Evolutionary conservation across 441 rosid genomes (phyloP), one percentile per base, ranked within the genome.

Genomic region (Syzygium malaccense): DNA sequence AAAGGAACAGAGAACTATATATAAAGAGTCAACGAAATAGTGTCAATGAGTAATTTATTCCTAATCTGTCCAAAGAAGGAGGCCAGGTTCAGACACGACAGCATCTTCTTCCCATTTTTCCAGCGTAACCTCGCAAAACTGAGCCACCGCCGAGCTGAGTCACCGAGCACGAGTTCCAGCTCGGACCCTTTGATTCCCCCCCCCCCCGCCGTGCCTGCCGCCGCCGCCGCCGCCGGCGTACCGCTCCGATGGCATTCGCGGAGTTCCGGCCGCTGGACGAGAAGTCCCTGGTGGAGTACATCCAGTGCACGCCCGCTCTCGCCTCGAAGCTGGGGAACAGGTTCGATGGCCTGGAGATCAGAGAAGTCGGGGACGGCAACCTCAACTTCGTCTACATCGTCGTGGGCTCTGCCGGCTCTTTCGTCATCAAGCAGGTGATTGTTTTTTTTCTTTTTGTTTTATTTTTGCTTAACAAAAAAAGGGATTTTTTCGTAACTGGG

Each of bases 331-430:
- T 96, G 30, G 96, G 95, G 8, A 88, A 92, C 87, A 92, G 90
- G 84, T 92, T 78, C 89, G 96, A 95, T 20, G 95, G 94, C 88
- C 91, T 96, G 92, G 87, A 93, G 68, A 93, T 95, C 87, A 93
- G 93, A 89, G 99, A 96, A 93, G 99, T 96, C 62, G 99, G 99
- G 64, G 99, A 97, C 90, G 99, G 99, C 86, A 96, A 96, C 87
- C 96, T 96, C 87, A 97, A 96, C 88, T 97, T 95, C 90, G 99
- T 96, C 88, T 96, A 90, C 95, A 94, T 97, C 89, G 94, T 97
- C 45, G 86, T 88, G 45, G 93, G 93, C 85, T 85, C 95, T 28
- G 85, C 94, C 86, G 99, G 95, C 30, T 96, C 98, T 32, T 89
- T 97, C 62, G 97, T 97, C 90, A 91, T 95, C 95, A 95, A 97